phyloP scores from a whole-genome alignment of 176 grass and related monocot species.

The Hsuehochloa calcarea region DNA sequence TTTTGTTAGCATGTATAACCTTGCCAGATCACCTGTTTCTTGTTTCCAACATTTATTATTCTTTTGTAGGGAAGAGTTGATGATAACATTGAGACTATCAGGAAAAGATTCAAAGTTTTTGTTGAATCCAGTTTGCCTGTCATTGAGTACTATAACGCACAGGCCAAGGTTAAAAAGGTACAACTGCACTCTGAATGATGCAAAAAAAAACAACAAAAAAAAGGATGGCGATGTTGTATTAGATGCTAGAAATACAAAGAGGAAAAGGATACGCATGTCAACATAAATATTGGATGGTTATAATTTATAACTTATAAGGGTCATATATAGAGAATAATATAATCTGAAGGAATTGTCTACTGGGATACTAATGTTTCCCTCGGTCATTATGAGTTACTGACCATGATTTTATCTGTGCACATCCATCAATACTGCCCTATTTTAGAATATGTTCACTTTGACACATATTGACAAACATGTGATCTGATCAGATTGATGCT shows the following conservation, averaged over 20 bases:
- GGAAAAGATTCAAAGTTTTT: too few species aligned
- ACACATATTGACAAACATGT: constrained; percentile 2
- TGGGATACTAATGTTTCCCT: background rate
- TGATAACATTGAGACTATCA: too few species aligned
- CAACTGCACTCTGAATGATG: background rate
- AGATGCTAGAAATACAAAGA: background rate
- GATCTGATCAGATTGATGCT: constrained; percentile 57
- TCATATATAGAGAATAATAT: constrained; percentile 10
- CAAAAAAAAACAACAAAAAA: background rate
- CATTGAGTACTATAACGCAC: constrained; percentile 44
- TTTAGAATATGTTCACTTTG: constrained; percentile 25
- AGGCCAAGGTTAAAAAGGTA: constrained; percentile 83
- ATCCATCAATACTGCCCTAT: too few species aligned
- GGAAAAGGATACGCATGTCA: background rate
- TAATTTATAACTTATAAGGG: background rate
- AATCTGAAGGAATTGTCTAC: background rate
- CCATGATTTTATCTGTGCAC: background rate
- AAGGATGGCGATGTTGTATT: background rate
- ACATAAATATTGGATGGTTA: background rate
- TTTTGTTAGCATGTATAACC: background rate
- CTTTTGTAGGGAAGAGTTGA: too few species aligned
- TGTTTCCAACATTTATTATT: too few species aligned
- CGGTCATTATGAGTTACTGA: background rate
- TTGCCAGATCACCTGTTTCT: too few species aligned
- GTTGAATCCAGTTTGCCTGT: too few species aligned